Conservation (phyloP, 2,329 filamentous ascomycete species). For the Aspergillus japonicus region DNA sequence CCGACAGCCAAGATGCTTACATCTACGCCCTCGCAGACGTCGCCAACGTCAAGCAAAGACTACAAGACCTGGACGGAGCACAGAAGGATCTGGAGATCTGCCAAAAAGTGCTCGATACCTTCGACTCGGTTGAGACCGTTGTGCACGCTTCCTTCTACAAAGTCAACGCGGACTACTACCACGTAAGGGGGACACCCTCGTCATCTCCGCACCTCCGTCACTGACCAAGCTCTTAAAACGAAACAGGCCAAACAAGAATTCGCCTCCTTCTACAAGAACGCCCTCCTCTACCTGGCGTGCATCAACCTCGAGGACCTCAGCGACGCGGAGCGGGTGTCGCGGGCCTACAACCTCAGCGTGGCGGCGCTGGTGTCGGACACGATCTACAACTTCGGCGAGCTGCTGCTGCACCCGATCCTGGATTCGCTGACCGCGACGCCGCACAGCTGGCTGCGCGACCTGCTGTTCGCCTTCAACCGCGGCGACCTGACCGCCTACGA, state of each 20-base stretch:
- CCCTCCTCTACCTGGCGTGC: slow-evolving; percentile 95
- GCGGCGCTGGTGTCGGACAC: slow-evolving; percentile 89
- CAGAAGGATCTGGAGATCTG: slow-evolving; percentile 83
- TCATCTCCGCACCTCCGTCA: too few species aligned
- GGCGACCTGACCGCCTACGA: slow-evolving; percentile 89
- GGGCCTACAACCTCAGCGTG: slow-evolving; percentile 89
- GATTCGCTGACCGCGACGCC: slow-evolving; percentile 74
- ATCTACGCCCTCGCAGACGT: slow-evolving; percentile 92
- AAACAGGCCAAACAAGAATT: slow-evolving; percentile 77
- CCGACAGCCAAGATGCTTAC: slow-evolving; percentile 89
- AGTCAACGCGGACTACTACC: slow-evolving; percentile 92
- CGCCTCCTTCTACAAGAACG: slow-evolving; percentile 94
- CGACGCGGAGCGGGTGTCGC: slow-evolving; percentile 70
- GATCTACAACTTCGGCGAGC: slow-evolving; percentile 99
- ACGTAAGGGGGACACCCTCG: slow-evolving; percentile 49
- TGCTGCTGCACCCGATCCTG: slow-evolving; percentile 95
- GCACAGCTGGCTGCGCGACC: slow-evolving; percentile 84
- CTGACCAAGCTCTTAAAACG: not conserved
- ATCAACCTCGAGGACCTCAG: slow-evolving; percentile 77
- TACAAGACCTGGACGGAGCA: slow-evolving; percentile 77
- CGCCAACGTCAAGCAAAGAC: slow-evolving; percentile 78
- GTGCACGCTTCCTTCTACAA: slow-evolving; percentile 97
- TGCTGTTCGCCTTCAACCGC: slow-evolving; percentile 97
- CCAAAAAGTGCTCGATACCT: slow-evolving; percentile 82
- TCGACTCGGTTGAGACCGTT: slow-evolving; percentile 92